phyloP scores from a whole-genome alignment of 2,329 filamentous ascomycete species.

The Alternaria brassicicola region DNA sequence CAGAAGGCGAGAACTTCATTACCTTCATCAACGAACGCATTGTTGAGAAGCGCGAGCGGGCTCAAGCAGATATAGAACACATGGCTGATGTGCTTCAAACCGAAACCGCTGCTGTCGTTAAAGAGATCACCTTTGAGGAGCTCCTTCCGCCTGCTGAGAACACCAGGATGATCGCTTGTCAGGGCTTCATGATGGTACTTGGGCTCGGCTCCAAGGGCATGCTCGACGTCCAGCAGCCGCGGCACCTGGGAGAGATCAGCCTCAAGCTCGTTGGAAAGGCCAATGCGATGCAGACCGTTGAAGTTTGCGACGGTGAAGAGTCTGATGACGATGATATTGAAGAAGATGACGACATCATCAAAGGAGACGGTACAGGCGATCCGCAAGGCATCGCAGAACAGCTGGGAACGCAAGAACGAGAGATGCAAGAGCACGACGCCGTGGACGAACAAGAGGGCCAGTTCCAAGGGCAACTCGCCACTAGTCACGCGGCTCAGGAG shows the following conservation, averaged over 20 bases:
- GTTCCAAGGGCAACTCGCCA: slow-evolving; percentile 36
- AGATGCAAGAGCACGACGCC: slow-evolving; percentile 1
- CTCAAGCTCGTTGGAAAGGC: slow-evolving; percentile 33
- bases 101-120: slow-evolving; percentile 37
- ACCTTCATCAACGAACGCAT: slow-evolving; percentile 62
- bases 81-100: slow-evolving; percentile 30
- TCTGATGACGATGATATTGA: neutral
- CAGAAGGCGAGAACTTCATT: slow-evolving; percentile 67
- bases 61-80: slow-evolving; percentile 13
- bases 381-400: neutral
- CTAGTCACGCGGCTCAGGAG: slow-evolving; percentile 15
- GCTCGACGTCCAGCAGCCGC: slow-evolving; percentile 66
- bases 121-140: slow-evolving; percentile 68
- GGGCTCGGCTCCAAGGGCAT: slow-evolving; percentile 62
- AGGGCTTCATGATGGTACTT: slow-evolving; percentile 51
- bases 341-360: neutral
- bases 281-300: slow-evolving; percentile 22
- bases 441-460: slow-evolving; percentile 20
- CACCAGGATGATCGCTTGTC: slow-evolving; percentile 66
- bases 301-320: slow-evolving; percentile 16
- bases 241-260: slow-evolving; percentile 50
- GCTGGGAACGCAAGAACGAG: slow-evolving; percentile 4
- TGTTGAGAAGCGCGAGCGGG: slow-evolving; percentile 35
- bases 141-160: slow-evolving; percentile 67
- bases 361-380: neutral